These are phyloP conservation scores for Pythium folliculosum DNA, from an alignment of 352 stramenopile genomes.

Conservation along the genomic window DNA sequence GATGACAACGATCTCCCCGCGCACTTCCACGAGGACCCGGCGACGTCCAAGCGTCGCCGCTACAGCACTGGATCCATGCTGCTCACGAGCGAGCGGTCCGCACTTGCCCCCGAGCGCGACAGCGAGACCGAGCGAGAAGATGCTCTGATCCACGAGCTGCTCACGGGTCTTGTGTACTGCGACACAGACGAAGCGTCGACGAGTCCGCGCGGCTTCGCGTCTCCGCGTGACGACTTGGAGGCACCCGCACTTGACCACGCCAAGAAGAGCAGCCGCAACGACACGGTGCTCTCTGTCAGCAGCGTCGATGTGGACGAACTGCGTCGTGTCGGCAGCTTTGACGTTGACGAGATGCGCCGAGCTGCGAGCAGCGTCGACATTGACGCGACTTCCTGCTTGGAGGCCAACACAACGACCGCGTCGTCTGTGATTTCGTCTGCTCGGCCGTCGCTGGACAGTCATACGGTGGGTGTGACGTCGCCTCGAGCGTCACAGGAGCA, in stretches of 20 bases:
- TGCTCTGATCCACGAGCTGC: slow-evolving; percentile 15
- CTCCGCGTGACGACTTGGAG: background rate
- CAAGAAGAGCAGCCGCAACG: background rate
- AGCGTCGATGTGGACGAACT: background rate
- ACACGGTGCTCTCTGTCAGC: background rate
- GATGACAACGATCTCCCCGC: background rate
- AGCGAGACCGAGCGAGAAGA: slow-evolving; percentile 19
- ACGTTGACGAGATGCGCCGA: background rate
- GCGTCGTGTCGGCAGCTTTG: background rate
- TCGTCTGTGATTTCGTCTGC: background rate
- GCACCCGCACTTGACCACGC: background rate
- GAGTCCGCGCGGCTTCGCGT: background rate
- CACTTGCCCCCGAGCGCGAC: background rate
- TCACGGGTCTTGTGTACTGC: slow-evolving; percentile 8
- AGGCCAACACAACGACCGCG: background rate
- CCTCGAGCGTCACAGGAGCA: background rate
- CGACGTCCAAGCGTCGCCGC: slow-evolving; percentile 5
- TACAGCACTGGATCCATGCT: slow-evolving; percentile 23
- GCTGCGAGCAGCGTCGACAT: background rate
- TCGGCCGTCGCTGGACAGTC: background rate
- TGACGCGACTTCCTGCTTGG: background rate
- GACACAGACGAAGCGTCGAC: slow-evolving; percentile 5
- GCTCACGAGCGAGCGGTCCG: slow-evolving; percentile 2
- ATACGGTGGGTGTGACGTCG: too few species aligned
- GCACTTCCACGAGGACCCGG: slow-evolving; percentile 8